Percentiles rank a stretch among this genome's conserved stretches.
These are phyloP conservation scores for Clonostachys rhizophaga DNA, from an alignment of 2,329 filamentous ascomycete genomes.

Conservation along the genomic window DNA sequence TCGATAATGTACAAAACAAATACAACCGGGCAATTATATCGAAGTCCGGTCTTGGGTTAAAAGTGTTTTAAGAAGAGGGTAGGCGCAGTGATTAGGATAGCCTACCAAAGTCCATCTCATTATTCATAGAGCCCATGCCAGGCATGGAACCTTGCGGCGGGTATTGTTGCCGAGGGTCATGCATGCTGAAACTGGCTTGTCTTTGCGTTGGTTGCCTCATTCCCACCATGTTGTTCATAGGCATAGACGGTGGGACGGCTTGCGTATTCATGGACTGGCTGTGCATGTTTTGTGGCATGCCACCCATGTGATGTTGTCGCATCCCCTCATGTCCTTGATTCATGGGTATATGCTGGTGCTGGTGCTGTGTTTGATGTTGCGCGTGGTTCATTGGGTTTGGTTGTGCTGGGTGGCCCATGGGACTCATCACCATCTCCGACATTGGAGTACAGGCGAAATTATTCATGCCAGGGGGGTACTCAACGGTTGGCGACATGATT, in stretches of 20 bases:
- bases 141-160: constrained; percentile 36
- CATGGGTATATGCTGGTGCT: constrained; percentile 15
- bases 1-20: too few relatives aligned
- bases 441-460: constrained; percentile 40
- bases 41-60: too few relatives aligned
- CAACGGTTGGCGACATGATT: constrained; percentile 48
- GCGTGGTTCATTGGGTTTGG: constrained; percentile 14
- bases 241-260: constrained; percentile 14
- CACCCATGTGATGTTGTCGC: constrained; percentile 19
- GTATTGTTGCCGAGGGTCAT: constrained; percentile 16
- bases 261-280: constrained; percentile 11
- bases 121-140: constrained; percentile 18
- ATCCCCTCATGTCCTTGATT: constrained; percentile 20
- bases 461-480: constrained; percentile 38
- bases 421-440: constrained; percentile 49
- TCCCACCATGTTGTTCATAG: constrained; percentile 19
- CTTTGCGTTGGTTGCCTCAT: constrained; percentile 17
- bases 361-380: constrained; percentile 10
- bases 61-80: too few relatives aligned
- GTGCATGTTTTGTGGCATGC: constrained; percentile 9
- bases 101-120: constrained; percentile 16
- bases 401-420: constrained; percentile 23
- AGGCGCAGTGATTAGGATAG: too few relatives aligned
- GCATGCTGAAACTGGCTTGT: constrained; percentile 24
- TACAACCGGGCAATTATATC: too few relatives aligned